Conservation (phyloP, 305 asterid species). For the Fraxinus platypoda region DNA sequence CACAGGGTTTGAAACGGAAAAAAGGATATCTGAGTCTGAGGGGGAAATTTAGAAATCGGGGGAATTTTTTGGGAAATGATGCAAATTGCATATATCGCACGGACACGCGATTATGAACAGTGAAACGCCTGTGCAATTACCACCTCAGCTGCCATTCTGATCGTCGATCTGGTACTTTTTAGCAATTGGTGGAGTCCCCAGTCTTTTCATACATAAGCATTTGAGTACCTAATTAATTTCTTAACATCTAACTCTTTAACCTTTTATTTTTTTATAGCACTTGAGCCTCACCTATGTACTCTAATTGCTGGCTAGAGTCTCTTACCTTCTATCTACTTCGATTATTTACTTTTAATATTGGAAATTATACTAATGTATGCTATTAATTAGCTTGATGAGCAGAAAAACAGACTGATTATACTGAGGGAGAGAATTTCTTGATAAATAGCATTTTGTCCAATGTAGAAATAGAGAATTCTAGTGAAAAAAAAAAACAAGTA, state of each 20-base stretch:
- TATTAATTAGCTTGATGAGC: neutral
- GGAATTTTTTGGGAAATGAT: neutral
- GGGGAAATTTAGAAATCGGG: slow-evolving; percentile 9
- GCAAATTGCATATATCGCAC: slow-evolving; percentile 29
- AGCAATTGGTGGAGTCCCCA: neutral
- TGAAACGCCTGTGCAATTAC: neutral
- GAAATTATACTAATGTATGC: neutral
- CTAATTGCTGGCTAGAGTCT: neutral
- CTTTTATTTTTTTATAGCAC: neutral
- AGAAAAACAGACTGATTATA: neutral
- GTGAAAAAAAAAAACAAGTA: neutral
- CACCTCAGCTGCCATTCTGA: neutral
- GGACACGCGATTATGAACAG: slow-evolving; percentile 14
- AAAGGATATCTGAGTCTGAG: slow-evolving; percentile 26
- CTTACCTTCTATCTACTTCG: neutral
- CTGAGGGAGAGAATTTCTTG: neutral
- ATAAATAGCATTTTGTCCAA: neutral
- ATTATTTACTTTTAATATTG: neutral
- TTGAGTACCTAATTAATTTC: neutral
- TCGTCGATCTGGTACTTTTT: neutral
- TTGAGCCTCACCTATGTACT: neutral
- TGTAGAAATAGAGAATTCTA: neutral
- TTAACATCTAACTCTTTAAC: neutral
- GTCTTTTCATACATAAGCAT: neutral
- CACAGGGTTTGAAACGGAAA: slow-evolving; percentile 24